Evolutionary conservation across 108 stramenopile genomes (phyloP).

Genomic region (Pseudonitzschia multiseries): DNA sequence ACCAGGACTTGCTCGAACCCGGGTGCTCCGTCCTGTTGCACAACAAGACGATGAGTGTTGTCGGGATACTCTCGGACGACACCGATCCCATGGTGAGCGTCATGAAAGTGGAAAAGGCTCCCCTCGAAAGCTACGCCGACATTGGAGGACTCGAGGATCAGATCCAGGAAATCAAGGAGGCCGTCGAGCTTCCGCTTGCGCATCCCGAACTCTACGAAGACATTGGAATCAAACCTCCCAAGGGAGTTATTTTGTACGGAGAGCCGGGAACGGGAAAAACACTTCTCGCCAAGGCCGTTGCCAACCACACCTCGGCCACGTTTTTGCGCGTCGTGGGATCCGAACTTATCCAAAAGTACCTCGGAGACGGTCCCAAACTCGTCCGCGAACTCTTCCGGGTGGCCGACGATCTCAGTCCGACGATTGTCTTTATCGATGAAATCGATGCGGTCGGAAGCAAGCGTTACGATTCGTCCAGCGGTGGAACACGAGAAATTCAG

Average conservation of each 20-base stretch:
- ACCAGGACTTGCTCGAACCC: slow-evolving; percentile 99
- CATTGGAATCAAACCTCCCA: slow-evolving; percentile 95
- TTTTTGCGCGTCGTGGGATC: slow-evolving; percentile 95
- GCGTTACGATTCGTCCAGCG: slow-evolving; percentile 94
- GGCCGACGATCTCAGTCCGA: slow-evolving; percentile 93
- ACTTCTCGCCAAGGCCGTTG: slow-evolving; percentile 97
- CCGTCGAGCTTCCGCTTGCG: slow-evolving; percentile 97
- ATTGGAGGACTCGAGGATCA: slow-evolving; percentile 98
- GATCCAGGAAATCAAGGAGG: slow-evolving; percentile 99
- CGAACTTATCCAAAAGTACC: slow-evolving; percentile 99
- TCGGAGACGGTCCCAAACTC: slow-evolving; percentile 99
- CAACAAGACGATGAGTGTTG: slow-evolving; percentile 97
- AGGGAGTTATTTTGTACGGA: slow-evolving; percentile 98
- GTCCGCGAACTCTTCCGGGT: slow-evolving; percentile 98
- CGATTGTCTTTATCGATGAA: slow-evolving; percentile 99
- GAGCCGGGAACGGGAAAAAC: slow-evolving; percentile 99
- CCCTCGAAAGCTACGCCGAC: slow-evolving; percentile 97
- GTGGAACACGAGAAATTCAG: slow-evolving; percentile 97
- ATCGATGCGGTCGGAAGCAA: slow-evolving; percentile 99
- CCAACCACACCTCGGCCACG: slow-evolving; percentile 98
- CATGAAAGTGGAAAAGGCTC: slow-evolving; percentile 99
- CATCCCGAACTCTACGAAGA: slow-evolving; percentile 99
- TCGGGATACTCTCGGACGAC: slow-evolving; percentile 97
- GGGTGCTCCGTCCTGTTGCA: slow-evolving; percentile 96
- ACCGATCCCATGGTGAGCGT: slow-evolving; percentile 97